Base-by-base conservation (phyloP, 2,329 filamentous ascomycete species). In the Pseudogymnoascus sp. region DNA sequence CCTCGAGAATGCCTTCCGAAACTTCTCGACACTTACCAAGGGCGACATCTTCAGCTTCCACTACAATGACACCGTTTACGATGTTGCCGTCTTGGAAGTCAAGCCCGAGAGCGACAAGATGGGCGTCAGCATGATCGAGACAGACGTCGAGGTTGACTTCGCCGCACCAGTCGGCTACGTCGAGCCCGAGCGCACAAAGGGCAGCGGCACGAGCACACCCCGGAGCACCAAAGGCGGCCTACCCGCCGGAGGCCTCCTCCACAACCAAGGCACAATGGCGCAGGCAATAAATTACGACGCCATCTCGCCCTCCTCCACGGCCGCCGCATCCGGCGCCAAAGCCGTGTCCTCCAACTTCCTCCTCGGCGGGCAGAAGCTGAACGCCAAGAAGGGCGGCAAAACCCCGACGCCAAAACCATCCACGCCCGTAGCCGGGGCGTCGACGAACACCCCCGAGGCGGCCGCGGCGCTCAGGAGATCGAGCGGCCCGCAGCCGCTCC, bases 231-330 rank as follows among this genome's bases (percentile, higher is more conserved):
- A 81, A 1, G 83, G 84, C 62, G 84, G 84, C 11, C 74, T 89
- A 64, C 87, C 88, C 6, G 78, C 83, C 1, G 89, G 91, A 29
- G 91, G 92, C 4, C 77, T 89, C 14, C 75, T 97, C 23, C 92
- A 95, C 74, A 85, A 81, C 65, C 90, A 96, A 69, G 94, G 94
- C 10, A 92, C 88, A 65, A 99, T 99, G 94, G 92, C 94, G 0
- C 91, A 96, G 70, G 85, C 91, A n/a, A 97, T 99, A 79, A 97
- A 97, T 79, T 99, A 97, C 76, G 84, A 86, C 61, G 84, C 92
- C 33, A 96, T 99, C 68, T 91, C 92, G 0, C 92, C 94, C 0
- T 86, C 86, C 3, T 83, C 90, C 6, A 84, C 81, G 2, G 81
- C 86, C 12, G 86, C 85, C 12, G 84, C 83, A 5, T 80, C 80